Evolutionary conservation across 192 early-diverging fungal genomes (phyloP).

Genomic region (Dissophora ornata): DNA sequence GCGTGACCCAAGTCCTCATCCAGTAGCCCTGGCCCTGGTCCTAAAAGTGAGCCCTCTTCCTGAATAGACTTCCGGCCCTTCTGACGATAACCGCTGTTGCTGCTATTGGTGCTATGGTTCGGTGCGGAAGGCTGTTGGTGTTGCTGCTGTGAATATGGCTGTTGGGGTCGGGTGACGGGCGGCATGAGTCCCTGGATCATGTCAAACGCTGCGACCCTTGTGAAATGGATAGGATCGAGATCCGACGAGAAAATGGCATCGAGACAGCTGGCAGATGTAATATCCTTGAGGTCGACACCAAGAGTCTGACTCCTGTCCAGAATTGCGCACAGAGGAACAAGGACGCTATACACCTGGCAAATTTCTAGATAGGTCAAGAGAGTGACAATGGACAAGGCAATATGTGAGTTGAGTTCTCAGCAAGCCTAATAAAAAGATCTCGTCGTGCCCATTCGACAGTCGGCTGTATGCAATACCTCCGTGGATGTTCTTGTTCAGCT

Average conservation of each 20-base stretch:
- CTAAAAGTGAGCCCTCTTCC: neutral
- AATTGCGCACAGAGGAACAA: constrained; percentile 34
- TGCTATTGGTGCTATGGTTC: neutral
- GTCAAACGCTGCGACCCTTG: constrained; percentile 32
- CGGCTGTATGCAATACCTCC: constrained; percentile 15
- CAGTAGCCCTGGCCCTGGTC: neutral
- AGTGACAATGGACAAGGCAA: too few relatives aligned
- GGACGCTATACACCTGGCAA: constrained; percentile 36
- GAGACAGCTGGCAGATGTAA: constrained; percentile 15
- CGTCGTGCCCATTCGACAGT: neutral
- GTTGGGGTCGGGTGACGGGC: neutral
- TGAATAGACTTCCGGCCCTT: constrained; percentile 5
- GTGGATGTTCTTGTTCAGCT: constrained; percentile 12
- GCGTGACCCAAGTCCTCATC: constrained; percentile 35
- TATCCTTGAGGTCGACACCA: constrained; percentile 33
- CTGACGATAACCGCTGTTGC: neutral
- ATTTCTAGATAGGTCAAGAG: constrained; percentile 13
- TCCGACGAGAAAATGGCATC: constrained; percentile 34
- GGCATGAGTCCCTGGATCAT: constrained; percentile 47
- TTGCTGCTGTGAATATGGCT: neutral
- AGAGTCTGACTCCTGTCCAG: constrained; percentile 15
- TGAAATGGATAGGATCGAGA: constrained; percentile 27
- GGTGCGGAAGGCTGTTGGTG: constrained; percentile 9
- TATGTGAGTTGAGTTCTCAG: too few relatives aligned
- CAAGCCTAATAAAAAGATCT: too few relatives aligned